Base-by-base conservation (phyloP, 129 eudicot genomes). In the Escallonia herrerae region DNA sequence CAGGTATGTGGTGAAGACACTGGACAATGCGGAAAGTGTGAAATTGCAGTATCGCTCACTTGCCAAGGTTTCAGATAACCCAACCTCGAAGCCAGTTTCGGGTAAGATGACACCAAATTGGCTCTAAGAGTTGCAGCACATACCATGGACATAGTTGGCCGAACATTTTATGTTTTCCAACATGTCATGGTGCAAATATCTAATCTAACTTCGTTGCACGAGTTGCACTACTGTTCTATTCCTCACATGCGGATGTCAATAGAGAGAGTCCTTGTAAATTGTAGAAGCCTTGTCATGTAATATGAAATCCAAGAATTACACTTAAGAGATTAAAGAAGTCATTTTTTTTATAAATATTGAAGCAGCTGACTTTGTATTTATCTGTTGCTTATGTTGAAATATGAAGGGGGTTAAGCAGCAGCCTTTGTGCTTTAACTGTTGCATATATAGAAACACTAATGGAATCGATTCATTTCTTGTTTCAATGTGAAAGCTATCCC, bases 1-100 rank as follows among this genome's bases (percentile, higher is more conserved):
- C 79, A 90, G 98, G 98, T 91, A 85, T 59, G 98, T 91, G 45
- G 98, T 91, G 65, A 91, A 91, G 89, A 91, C 98, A 15, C 64
- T 91, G 74, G 98, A 91, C 72, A 91, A 91, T 68, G 96, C 97
- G 12, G 96, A 91, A 71, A 85, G 95, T 62, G 97, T 91, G 66
- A 91, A 91, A 67, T 66, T 91, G 76, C 97, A 91, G 59, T 91
- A 91, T 46, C 91, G 96, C 37, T 91, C 97, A n/a, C 81, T 91
- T 33, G 96, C 87, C 12, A 91, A 91, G 76, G 81, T 91, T 65
- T 41, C 76, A 49, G 85, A 87, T 60, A 67, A 76, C 58, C 50
- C 69, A 15, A 67, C 79, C 40, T 64, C 83, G 37, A 74, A 67
- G 62, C 65, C 79, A 40, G 45, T 64, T 13, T 63, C 86, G 50